A percentile compares a stretch with the other conserved stretches of the same genome.
These are phyloP conservation scores for Paramecium sonneborni DNA, from an alignment of 73 alveolate species.

Conservation along the genomic window DNA sequence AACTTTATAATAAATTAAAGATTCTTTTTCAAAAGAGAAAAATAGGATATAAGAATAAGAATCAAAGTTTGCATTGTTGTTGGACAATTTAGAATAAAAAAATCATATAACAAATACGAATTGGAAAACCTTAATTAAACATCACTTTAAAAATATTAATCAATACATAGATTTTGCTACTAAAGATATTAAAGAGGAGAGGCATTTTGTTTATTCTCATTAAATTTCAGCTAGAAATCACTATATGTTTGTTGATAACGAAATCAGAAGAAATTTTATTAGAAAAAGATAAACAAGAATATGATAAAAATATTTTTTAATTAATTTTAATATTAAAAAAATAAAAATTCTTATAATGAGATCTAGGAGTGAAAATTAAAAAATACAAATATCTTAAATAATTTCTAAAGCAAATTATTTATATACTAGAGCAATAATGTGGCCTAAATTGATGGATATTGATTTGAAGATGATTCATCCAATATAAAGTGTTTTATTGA, in stretches of 20 bases:
- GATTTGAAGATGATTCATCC: neutral
- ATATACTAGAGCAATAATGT: neutral
- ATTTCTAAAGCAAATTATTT: neutral
- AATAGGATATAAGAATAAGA: neutral
- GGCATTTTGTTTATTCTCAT: neutral
- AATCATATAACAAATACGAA: slow-evolving; percentile 18
- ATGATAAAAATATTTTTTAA: neutral
- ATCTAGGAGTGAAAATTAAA: neutral
- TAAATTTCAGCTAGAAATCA: slow-evolving; percentile 7
- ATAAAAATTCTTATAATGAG: neutral
- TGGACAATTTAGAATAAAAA: neutral
- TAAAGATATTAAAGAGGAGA: neutral
- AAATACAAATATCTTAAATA: too few relatives aligned
- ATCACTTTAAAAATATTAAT: slow-evolving; percentile 3
- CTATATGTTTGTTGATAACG: slow-evolving; percentile 10
- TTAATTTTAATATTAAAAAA: neutral
- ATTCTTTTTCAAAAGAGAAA: neutral
- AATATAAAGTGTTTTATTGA: neutral
- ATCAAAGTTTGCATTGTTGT: neutral
- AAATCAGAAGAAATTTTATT: neutral
- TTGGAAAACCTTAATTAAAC: slow-evolving; percentile 14
- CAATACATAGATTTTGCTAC: slow-evolving; percentile 5
- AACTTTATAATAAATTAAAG: neutral
- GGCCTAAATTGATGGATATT: neutral
- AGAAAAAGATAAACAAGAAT: neutral